phyloP scores from a whole-genome alignment of 805 yeast species.

The Candida koratica region DNA sequence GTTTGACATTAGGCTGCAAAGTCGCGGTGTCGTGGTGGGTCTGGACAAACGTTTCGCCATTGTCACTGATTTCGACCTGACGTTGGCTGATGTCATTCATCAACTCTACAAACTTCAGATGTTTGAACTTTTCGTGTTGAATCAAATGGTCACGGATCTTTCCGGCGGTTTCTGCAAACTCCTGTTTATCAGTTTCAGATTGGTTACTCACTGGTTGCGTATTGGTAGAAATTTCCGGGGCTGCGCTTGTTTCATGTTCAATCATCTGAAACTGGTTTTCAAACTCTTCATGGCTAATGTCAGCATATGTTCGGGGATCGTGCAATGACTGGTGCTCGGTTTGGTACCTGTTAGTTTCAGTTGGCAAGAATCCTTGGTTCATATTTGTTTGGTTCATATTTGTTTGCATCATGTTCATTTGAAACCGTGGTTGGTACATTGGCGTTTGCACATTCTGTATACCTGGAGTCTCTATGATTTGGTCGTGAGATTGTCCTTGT shows the following conservation, averaged over 20 bases:
- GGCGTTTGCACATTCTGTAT: not conserved
- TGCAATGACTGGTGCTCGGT: constrained; percentile 29
- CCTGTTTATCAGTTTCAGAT: constrained; percentile 23
- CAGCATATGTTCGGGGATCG: constrained; percentile 1
- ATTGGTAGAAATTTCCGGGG: no score
- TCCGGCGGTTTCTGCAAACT: constrained; percentile 39
- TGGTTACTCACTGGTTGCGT: constrained; percentile 14
- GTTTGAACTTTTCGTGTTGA: constrained; percentile 28
- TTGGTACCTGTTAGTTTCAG: constrained; percentile 4
- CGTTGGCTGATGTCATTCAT: constrained; percentile 38
- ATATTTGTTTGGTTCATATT: constrained; percentile 1
- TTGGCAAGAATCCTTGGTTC: not conserved
- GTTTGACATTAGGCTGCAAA: constrained; percentile 4
- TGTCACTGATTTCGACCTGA: constrained; percentile 29
- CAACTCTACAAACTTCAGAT: constrained; percentile 35
- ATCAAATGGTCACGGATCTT: constrained; percentile 29
- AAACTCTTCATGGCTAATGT: constrained; percentile 6
- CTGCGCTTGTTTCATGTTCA: constrained; percentile 10
- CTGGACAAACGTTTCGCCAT: constrained; percentile 38
- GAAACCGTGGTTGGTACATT: not conserved
- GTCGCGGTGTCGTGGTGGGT: not conserved
- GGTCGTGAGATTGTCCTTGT: not conserved
- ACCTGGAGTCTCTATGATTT: not conserved
- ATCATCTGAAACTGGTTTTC: constrained; percentile 7
- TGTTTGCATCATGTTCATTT: constrained; percentile 4